Evolutionary conservation across 768 basidiomycete species (phyloP).

Genomic region (Trametes elegans): DNA sequence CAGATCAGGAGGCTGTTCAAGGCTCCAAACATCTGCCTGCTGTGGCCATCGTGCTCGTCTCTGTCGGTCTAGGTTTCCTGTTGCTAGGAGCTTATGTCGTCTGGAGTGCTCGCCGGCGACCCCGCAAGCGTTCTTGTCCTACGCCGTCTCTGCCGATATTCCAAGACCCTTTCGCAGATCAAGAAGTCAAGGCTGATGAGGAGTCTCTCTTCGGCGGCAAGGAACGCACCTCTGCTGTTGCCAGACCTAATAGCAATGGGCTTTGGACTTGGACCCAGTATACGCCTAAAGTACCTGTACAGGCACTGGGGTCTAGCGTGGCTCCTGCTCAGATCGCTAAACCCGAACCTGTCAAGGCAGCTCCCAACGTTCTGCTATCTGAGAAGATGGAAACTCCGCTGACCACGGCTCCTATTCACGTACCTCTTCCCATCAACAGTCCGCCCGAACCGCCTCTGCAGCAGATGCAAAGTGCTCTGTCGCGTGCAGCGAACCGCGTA

Average conservation of each 20-base stretch:
- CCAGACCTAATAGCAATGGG: constrained; percentile 37
- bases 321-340: constrained; percentile 23
- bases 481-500: constrained; percentile 39
- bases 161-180: constrained; percentile 51
- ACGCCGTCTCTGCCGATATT: constrained; percentile 76
- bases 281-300: constrained; percentile 29
- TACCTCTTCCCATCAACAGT: neutral
- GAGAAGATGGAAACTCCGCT: constrained; percentile 17
- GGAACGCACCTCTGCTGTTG: constrained; percentile 47
- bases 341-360: neutral
- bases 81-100: constrained; percentile 48
- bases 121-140: constrained; percentile 50
- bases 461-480: constrained; percentile 40
- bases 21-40: constrained; percentile 41
- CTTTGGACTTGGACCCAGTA: constrained; percentile 48
- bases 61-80: constrained; percentile 48
- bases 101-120: constrained; percentile 47
- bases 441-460: constrained; percentile 27
- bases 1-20: neutral
- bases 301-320: neutral
- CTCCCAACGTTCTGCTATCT: neutral
- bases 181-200: constrained; percentile 44
- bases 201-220: constrained; percentile 79
- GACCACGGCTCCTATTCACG: neutral
- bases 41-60: constrained; percentile 50